A percentile compares a stretch with the other conserved stretches of the same genome.
These are phyloP conservation scores for Tanacetum coccineum DNA, from an alignment of 129 eudicot species.

Conservation along the genomic window DNA sequence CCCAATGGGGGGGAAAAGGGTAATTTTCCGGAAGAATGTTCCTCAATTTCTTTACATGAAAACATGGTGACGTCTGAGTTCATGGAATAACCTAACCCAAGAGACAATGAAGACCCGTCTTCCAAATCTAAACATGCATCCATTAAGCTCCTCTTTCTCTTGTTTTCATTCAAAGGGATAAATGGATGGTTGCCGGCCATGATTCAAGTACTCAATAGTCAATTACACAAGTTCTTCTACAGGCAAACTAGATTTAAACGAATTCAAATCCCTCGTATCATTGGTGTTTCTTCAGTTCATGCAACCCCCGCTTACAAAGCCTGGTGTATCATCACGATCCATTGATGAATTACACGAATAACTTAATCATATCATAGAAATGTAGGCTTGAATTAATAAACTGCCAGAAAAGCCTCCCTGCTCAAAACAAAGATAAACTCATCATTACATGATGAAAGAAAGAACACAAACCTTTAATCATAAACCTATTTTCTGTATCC, in stretches of 20 bases:
- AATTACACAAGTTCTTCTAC: slow-evolving; percentile 13
- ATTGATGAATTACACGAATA: slow-evolving; percentile 17
- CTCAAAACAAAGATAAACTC: slow-evolving; percentile 8
- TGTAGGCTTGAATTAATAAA: slow-evolving; percentile 1
- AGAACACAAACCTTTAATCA: no score
- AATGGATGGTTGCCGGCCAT: slow-evolving; percentile 47
- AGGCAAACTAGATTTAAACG: neutral
- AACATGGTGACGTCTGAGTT: slow-evolving; percentile 41
- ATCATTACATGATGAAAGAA: no score
- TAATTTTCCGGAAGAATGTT: slow-evolving; percentile 32
- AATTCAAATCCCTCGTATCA: neutral
- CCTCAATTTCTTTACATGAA: slow-evolving; percentile 49
- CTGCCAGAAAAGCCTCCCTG: slow-evolving; percentile 31
- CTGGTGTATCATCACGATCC: slow-evolving; percentile 36
- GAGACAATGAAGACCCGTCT: slow-evolving; percentile 43
- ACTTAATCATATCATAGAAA: slow-evolving; percentile 9
- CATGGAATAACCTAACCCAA: slow-evolving; percentile 47
- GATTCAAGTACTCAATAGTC: slow-evolving; percentile 9
- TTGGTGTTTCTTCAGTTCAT: slow-evolving; percentile 5
- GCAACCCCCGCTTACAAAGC: slow-evolving; percentile 35
- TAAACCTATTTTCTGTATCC: no score
- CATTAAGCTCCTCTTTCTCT: slow-evolving; percentile 35
- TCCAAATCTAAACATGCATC: slow-evolving; percentile 28
- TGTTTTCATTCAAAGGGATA: slow-evolving; percentile 24
- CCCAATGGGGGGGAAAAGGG: no score